These are phyloP conservation scores for Penicillium sp. DNA, from an alignment of 2,329 filamentous ascomycete species.

Conservation along the genomic window DNA sequence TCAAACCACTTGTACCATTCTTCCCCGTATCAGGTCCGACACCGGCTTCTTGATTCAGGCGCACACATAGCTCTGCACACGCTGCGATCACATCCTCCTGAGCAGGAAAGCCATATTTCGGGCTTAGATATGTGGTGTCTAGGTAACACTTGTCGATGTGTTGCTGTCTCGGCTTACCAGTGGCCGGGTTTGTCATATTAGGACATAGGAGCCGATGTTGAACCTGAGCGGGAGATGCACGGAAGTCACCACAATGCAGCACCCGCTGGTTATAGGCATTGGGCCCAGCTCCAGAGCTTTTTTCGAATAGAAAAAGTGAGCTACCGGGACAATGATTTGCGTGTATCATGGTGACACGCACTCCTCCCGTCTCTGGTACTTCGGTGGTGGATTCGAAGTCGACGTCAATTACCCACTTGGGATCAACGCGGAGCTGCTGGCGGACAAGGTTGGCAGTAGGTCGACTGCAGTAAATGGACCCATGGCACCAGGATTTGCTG, in stretches of 20 bases:
- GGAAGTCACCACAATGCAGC: slow-evolving; percentile 92
- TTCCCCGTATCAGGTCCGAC: slow-evolving; percentile 57
- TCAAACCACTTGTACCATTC: slow-evolving; percentile 54
- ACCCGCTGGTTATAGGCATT: slow-evolving; percentile 69
- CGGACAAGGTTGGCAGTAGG: slow-evolving; percentile 87
- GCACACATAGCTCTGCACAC: slow-evolving; percentile 84
- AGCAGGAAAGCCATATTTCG: slow-evolving; percentile 88
- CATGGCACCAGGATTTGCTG: slow-evolving; percentile 83
- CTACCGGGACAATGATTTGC: slow-evolving; percentile 97
- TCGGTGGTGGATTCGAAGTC: slow-evolving; percentile 80
- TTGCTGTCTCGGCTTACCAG: slow-evolving; percentile 72
- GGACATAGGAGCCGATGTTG: slow-evolving; percentile 77
- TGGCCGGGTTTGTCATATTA: slow-evolving; percentile 65
- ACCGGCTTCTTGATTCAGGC: slow-evolving; percentile 64
- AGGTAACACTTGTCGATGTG: slow-evolving; percentile 94
- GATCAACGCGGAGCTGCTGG: slow-evolving; percentile 79
- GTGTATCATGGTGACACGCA: slow-evolving; percentile 87
- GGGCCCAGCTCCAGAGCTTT: slow-evolving; percentile 60
- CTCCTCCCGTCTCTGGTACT: slow-evolving; percentile 77
- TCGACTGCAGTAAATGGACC: slow-evolving; percentile 92
- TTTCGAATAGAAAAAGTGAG: slow-evolving; percentile 90
- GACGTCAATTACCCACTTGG: slow-evolving; percentile 78
- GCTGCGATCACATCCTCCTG: slow-evolving; percentile 84
- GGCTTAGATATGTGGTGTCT: slow-evolving; percentile 94
- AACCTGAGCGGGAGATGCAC: slow-evolving; percentile 82